Conservation (phyloP, 805 yeast species). For the Candida yuanshanica region DNA sequence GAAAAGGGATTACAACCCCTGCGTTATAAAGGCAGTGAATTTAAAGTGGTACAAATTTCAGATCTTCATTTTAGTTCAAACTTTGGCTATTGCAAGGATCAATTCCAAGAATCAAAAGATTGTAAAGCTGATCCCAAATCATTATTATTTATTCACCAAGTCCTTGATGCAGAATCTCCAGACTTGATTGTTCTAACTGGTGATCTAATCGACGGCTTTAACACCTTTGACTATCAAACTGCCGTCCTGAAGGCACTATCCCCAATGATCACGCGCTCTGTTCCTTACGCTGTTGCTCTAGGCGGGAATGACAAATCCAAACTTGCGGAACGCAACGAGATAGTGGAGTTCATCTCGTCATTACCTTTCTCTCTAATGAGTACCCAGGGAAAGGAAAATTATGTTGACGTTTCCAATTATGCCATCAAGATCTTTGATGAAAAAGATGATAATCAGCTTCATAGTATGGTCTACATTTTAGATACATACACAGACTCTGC, state of each 20-base stretch:
- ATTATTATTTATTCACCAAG: constrained; percentile 41
- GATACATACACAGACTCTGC: constrained; percentile 46
- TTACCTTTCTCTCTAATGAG: constrained; percentile 44
- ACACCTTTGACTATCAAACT: constrained; percentile 55
- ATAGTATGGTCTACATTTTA: constrained; percentile 41
- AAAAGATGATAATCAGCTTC: constrained; percentile 12
- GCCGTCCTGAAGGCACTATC: constrained; percentile 52
- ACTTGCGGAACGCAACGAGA: constrained; percentile 35
- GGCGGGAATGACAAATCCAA: constrained; percentile 62
- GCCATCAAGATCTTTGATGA: constrained; percentile 31
- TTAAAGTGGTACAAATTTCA: constrained; percentile 60
- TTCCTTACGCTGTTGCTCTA: constrained; percentile 56
- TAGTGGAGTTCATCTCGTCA: constrained; percentile 37
- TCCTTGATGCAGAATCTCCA: constrained; percentile 50
- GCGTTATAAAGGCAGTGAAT: constrained; percentile 23
- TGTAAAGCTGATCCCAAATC: constrained; percentile 55
- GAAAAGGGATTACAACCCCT: not conserved
- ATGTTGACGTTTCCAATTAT: constrained; percentile 47
- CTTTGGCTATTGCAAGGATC: constrained; percentile 47
- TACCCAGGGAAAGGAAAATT: constrained; percentile 26
- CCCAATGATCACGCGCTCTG: constrained; percentile 45
- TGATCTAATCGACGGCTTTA: constrained; percentile 54
- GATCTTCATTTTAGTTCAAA: constrained; percentile 63
- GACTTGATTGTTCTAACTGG: constrained; percentile 63
- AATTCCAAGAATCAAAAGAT: constrained; percentile 23